Evolutionary conservation across 805 yeast genomes (phyloP).

Genomic region (Hanseniaspora vineae): DNA sequence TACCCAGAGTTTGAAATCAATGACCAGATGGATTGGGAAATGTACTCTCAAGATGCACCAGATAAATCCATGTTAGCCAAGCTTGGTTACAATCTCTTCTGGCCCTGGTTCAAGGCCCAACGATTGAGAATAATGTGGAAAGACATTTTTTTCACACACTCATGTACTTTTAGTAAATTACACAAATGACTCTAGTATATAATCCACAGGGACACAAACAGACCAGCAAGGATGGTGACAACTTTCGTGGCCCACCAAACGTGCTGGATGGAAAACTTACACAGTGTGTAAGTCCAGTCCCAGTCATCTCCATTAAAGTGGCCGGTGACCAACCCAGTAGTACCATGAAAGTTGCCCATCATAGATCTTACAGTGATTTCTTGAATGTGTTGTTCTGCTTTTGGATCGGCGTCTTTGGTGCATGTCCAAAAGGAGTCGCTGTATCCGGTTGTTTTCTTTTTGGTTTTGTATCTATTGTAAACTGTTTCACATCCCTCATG

Average conservation of each 20-base stretch:
- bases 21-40: too few species aligned
- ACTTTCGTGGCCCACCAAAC: constrained; percentile 90
- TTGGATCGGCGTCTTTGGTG: constrained; percentile 25
- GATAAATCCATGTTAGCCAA: too few species aligned
- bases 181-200: not conserved
- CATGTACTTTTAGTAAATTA: too few species aligned
- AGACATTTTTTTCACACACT: too few species aligned
- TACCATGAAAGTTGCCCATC: constrained; percentile 95
- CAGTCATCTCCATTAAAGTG: constrained; percentile 39
- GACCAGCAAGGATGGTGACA: constrained; percentile 28
- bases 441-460: constrained; percentile 16
- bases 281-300: constrained; percentile 58
- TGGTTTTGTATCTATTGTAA: constrained; percentile 29
- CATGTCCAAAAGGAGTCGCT: constrained; percentile 46
- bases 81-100: too few species aligned
- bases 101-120: too few species aligned
- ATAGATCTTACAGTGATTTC: constrained; percentile 83
- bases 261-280: constrained; percentile 80
- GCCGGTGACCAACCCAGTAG: constrained; percentile 75
- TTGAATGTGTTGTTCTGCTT: constrained; percentile 29
- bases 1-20: too few species aligned
- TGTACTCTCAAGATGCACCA: too few species aligned
- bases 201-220: constrained; percentile 13
- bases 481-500: constrained; percentile 82
- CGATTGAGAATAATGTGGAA: too few species aligned